Evolutionary conservation across 192 early-diverging fungal genomes (phyloP), one percentile per base, ranked within the genome.

Genomic region (Piromyces finnis): DNA sequence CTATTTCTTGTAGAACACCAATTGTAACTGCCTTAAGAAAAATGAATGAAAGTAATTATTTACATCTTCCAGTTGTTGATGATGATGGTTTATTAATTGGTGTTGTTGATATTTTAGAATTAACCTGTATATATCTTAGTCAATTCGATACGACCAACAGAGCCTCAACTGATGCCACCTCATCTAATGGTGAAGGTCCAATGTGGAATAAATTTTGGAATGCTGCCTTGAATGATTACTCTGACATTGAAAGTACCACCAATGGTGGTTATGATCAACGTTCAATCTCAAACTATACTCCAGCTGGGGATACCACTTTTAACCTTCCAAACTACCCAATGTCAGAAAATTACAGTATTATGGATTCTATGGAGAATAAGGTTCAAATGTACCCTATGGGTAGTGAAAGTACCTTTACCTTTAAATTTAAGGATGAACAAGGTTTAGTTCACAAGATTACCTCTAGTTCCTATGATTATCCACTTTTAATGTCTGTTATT

Each of bases 41-140:
- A 83, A 95, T 95, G 94, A 89, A 95, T 84, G 94, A 94, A 84
- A 90, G 92, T 27, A 92, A 94, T 81, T 95, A 93, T 83, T 88
- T 95, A 39, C 94, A 95, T 83, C 85, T 95, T 79, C 94, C 94
- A 2, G 92, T 95, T 22, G 89, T 94, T 28, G 90, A 91, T 51
- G 85, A 84, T 29, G 27, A 82, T 4, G 88, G 91, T 82, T 85
- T 87, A 39, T 89, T 95, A 78, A 82, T 94, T 51, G 94, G 94
- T 78, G 83, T 95, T 79, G 92, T 94, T 16, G 93, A 95, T 83
- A 94, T 95, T 16, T 87, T 95, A 77, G 91, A 91, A 81, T 85
- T 95, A 81, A 94, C 94, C 78, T 95, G 94, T 79, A 90, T 91
- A 12, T 93, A 91, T 27, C 86, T 95, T 83, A 93, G 93, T 84